These are phyloP conservation scores for Metschnikowia chrysomelidarum DNA, from an alignment of 805 yeast species.

Conservation along the genomic window DNA sequence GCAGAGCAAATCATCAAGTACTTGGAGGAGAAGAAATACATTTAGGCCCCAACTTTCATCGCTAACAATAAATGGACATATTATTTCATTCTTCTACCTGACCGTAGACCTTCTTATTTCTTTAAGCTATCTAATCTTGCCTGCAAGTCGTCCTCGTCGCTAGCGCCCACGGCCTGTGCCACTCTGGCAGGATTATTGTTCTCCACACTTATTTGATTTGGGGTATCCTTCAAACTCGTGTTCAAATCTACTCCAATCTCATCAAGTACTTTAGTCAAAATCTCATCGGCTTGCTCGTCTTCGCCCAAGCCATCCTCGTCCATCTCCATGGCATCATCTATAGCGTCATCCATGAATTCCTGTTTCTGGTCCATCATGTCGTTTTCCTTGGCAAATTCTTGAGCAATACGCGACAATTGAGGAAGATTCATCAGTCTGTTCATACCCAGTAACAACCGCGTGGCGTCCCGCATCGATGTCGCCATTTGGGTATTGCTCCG, in stretches of 20 bases:
- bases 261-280: slow-evolving; percentile 87
- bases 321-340: slow-evolving; percentile 93
- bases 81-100: background rate
- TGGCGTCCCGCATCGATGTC: slow-evolving; percentile 90
- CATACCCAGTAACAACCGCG: slow-evolving; percentile 79
- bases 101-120: slow-evolving; percentile 31
- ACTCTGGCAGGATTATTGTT: slow-evolving; percentile 29
- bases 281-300: slow-evolving; percentile 88
- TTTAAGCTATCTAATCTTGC: slow-evolving; percentile 84
- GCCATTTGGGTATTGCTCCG: slow-evolving; percentile 95
- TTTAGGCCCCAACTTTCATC: slow-evolving; percentile 13
- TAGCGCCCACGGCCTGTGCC: slow-evolving; percentile 54
- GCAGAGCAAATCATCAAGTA: slow-evolving; percentile 71
- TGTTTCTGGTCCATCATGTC: slow-evolving; percentile 98
- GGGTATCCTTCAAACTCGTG: slow-evolving; percentile 46
- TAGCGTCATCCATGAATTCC: slow-evolving; percentile 98
- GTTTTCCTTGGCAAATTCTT: slow-evolving; percentile 92
- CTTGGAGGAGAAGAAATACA: slow-evolving; percentile 50
- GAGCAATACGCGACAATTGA: slow-evolving; percentile 81
- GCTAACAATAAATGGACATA: background rate
- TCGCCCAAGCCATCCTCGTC: slow-evolving; percentile 71
- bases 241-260: slow-evolving; percentile 91
- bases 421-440: slow-evolving; percentile 89
- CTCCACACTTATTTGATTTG: slow-evolving; percentile 32
- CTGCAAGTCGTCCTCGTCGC: slow-evolving; percentile 79